Conservation (phyloP, 2,329 filamentous ascomycete genomes). For the Fusarium algeriense region DNA sequence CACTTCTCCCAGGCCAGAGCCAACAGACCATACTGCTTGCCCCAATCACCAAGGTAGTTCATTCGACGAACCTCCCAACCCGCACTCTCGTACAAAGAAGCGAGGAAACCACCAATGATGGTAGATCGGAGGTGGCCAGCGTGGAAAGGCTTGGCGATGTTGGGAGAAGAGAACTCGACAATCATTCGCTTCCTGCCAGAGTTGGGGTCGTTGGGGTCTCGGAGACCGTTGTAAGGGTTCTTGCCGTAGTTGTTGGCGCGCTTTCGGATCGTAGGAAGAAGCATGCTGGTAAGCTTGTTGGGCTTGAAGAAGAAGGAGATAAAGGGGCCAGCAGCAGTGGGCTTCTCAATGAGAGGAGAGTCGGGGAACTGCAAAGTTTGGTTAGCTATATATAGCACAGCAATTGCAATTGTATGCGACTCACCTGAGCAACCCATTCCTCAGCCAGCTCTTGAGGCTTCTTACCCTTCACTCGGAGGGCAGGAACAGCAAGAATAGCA, state of each 20-base stretch:
- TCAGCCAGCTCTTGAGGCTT: slow-evolving; percentile 72
- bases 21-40: slow-evolving; percentile 49
- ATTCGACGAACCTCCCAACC: slow-evolving; percentile 81
- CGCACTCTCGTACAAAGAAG: slow-evolving; percentile 76
- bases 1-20: slow-evolving; percentile 81
- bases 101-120: slow-evolving; percentile 82
- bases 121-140: slow-evolving; percentile 82
- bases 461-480: slow-evolving; percentile 80
- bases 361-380: slow-evolving; percentile 71
- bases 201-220: slow-evolving; percentile 70
- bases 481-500: slow-evolving; percentile 80
- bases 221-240: slow-evolving; percentile 70
- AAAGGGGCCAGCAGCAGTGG: slow-evolving; percentile 74
- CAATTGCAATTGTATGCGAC: slow-evolving; percentile 5
- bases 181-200: slow-evolving; percentile 75
- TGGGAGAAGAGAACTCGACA: slow-evolving; percentile 87
- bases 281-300: slow-evolving; percentile 71
- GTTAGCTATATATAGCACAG: slow-evolving; percentile 6
- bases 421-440: slow-evolving; percentile 72
- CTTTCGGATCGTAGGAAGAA: slow-evolving; percentile 77
- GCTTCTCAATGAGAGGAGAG: slow-evolving; percentile 79
- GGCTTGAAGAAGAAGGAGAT: slow-evolving; percentile 85
- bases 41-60: slow-evolving; percentile 63
- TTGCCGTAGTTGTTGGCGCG: slow-evolving; percentile 64
- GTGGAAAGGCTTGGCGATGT: slow-evolving; percentile 88